phyloP scores from a whole-genome alignment of 2,329 filamentous ascomycete species.

The Colletotrichum sansevieriae region DNA sequence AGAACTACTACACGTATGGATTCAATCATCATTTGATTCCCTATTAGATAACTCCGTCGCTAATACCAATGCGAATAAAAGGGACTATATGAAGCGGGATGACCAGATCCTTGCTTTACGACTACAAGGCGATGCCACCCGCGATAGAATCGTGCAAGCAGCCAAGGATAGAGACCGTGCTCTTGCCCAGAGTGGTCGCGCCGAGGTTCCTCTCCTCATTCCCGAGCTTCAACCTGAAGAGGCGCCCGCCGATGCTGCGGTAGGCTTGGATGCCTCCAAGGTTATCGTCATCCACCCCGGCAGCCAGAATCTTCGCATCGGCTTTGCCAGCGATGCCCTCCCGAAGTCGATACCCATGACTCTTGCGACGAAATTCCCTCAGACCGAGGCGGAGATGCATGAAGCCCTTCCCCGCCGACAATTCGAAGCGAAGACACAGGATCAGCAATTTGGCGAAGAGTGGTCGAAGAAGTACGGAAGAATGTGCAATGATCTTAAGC shows the following conservation, averaged over 20 bases:
- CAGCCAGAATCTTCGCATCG: slow-evolving; percentile 94
- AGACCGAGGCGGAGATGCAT: slow-evolving; percentile 86
- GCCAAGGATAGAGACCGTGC: slow-evolving; percentile 91
- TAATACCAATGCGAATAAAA: slow-evolving; percentile 54
- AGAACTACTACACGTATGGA: slow-evolving; percentile 96
- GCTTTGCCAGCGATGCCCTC: slow-evolving; percentile 93
- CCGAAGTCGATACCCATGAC: slow-evolving; percentile 96
- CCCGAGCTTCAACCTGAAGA: slow-evolving; percentile 72
- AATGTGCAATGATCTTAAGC: slow-evolving; percentile 88
- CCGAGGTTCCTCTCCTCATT: slow-evolving; percentile 72
- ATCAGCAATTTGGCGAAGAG: slow-evolving; percentile 91
- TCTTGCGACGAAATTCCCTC: slow-evolving; percentile 81
- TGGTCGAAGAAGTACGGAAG: slow-evolving; percentile 80
- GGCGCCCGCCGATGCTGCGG: slow-evolving; percentile 66
- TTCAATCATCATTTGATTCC: too few species aligned
- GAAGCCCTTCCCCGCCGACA: slow-evolving; percentile 82
- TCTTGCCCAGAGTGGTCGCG: slow-evolving; percentile 79
- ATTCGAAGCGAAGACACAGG: slow-evolving; percentile 70
- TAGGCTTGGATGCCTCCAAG: slow-evolving; percentile 82
- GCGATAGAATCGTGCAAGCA: slow-evolving; percentile 85
- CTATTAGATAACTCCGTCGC: slow-evolving; percentile 28
- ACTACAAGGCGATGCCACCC: slow-evolving; percentile 87
- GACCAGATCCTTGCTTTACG: slow-evolving; percentile 93
- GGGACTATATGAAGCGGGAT: slow-evolving; percentile 98
- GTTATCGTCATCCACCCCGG: slow-evolving; percentile 96